A percentile compares a stretch with the other conserved stretches of the same genome.
Evolutionary conservation across 179 eudicot species (phyloP).

Genomic region (Beta lomatogona): DNA sequence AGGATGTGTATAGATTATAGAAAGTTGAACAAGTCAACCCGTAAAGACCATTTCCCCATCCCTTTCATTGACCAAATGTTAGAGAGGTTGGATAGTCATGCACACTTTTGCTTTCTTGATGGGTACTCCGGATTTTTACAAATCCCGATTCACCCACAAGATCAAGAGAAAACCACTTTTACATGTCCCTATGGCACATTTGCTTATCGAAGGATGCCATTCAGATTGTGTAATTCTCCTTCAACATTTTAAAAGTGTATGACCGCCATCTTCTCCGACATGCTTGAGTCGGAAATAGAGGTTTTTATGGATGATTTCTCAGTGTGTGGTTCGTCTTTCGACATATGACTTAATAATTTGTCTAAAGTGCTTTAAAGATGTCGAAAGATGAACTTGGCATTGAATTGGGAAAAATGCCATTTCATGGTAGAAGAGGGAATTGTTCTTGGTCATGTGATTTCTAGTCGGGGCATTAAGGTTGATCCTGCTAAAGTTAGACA

Average conservation of each 20-base stretch:
- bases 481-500: too few species aligned
- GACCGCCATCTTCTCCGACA: background rate
- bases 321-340: background rate
- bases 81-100: background rate
- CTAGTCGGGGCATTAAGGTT: background rate
- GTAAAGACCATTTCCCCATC: background rate
- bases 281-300: background rate
- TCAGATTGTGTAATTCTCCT: too few species aligned
- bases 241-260: too few species aligned
- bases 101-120: background rate
- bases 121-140: background rate
- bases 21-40: background rate
- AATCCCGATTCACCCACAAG: background rate
- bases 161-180: too few species aligned
- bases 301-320: background rate
- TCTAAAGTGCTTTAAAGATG: background rate
- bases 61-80: background rate
- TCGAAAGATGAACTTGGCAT: background rate
- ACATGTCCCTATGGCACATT: too few species aligned
- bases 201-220: too few species aligned
- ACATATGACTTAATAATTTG: background rate
- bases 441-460: background rate
- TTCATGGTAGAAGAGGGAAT: background rate
- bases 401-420: background rate
- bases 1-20: background rate